Percentiles rank a stretch among this genome's conserved stretches.
Conservation (phyloP, 768 basidiomycete species). For the Pulveroboletus frians region DNA sequence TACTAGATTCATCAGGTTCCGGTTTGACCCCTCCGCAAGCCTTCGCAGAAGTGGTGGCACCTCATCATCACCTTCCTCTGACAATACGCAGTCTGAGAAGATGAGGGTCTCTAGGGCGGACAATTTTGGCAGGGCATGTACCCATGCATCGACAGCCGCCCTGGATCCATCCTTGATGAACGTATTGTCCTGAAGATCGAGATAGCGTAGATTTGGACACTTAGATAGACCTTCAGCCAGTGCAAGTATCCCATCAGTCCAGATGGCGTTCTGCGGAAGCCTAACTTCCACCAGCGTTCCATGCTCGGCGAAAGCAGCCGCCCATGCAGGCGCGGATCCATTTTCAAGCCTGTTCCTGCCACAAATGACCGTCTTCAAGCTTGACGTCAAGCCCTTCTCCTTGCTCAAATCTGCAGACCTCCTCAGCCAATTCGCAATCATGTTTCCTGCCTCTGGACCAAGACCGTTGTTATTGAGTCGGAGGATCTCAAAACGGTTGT, state of each 20-base stretch:
- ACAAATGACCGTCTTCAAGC: conserved; percentile 77
- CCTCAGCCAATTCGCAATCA: conserved; percentile 79
- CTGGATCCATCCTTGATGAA: conserved; percentile 63
- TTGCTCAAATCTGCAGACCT: conserved; percentile 69
- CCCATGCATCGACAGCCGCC: conserved; percentile 55
- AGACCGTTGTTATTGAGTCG: conserved; percentile 96
- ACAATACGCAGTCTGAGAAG: conserved; percentile 87
- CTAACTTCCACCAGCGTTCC: conserved; percentile 77
- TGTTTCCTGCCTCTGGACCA: conserved; percentile 80
- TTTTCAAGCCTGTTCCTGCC: conserved; percentile 96
- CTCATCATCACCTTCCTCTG: conserved; percentile 66
- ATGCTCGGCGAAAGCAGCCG: conserved; percentile 82
- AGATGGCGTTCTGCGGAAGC: conserved; percentile 97
- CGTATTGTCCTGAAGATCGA: conserved; percentile 93
- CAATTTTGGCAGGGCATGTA: conserved; percentile 65
- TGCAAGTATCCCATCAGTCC: conserved; percentile 82
- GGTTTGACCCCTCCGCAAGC: conserved; percentile 66
- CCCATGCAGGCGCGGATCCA: conserved; percentile 79
- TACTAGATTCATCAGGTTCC: conserved; percentile 67
- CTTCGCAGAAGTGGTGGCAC: conserved; percentile 58
- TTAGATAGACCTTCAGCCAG: conserved; percentile 72
- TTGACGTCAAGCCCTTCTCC: conserved; percentile 61
- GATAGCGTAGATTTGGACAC: conserved; percentile 58
- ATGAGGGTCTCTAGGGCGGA: conserved; percentile 72
- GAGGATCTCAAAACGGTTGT: conserved; percentile 75